These are phyloP conservation scores for Monilinia fructicola DNA, from an alignment of 2,329 filamentous ascomycete genomes.

Conservation along the genomic window DNA sequence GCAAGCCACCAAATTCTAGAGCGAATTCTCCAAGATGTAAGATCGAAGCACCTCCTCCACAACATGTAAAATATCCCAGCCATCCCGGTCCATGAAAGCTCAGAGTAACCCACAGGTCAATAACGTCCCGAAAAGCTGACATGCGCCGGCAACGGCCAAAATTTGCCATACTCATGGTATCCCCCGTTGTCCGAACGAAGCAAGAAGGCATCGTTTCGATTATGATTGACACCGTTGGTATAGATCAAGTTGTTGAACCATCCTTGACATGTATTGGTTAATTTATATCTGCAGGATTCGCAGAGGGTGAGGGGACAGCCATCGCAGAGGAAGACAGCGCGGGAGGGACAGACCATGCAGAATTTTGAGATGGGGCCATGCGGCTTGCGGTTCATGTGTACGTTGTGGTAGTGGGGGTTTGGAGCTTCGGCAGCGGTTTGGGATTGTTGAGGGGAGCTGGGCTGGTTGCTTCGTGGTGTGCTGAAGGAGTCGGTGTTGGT, in stretches of 20 bases:
- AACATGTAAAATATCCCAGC: not conserved
- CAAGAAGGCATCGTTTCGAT: constrained; percentile 14
- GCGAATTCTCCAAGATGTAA: too few species aligned
- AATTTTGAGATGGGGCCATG: constrained; percentile 2
- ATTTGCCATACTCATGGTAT: constrained; percentile 10
- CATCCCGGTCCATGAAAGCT: too few species aligned
- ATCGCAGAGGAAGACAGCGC: not conserved
- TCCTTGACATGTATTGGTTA: not conserved
- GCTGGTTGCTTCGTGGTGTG: not conserved
- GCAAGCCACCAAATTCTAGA: too few species aligned
- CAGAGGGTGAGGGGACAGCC: constrained; percentile 10
- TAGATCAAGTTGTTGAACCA: constrained; percentile 13
- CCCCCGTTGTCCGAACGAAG: constrained; percentile 7
- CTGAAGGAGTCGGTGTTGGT: not conserved
- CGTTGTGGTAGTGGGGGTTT: not conserved
- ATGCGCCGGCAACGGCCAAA: not conserved
- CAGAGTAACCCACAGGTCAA: too few species aligned
- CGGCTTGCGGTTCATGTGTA: not conserved
- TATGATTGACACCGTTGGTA: not conserved
- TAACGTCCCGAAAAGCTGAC: not conserved
- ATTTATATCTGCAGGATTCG: constrained; percentile 4
- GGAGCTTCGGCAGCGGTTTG: not conserved
- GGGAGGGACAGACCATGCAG: not conserved
- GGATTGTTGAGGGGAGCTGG: too few species aligned
- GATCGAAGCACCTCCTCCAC: too few species aligned